These are phyloP conservation scores for Borealophlyctis nickersoniae DNA, from an alignment of 192 early-diverging fungal genomes.

Conservation along the genomic window DNA sequence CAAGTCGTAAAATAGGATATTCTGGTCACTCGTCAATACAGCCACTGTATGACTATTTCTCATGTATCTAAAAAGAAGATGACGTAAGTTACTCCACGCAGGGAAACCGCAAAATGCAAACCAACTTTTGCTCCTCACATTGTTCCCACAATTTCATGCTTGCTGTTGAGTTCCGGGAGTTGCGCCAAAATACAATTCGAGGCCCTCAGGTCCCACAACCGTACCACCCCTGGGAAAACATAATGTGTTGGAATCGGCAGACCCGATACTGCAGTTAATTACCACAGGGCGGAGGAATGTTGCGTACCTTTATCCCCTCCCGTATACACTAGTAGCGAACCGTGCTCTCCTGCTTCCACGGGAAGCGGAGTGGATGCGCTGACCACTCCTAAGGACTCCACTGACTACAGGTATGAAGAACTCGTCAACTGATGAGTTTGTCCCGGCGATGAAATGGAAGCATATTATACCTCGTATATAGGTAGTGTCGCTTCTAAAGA, in stretches of 20 bases:
- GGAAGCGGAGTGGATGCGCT: conserved; percentile 20
- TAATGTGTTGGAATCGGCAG: no score
- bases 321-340: conserved; percentile 68
- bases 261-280: no score
- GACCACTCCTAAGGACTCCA: conserved; percentile 83
- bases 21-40: conserved; percentile 86
- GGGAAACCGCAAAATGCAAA: no score
- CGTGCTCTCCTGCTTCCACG: not conserved
- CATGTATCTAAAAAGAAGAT: conserved; percentile 38
- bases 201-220: conserved; percentile 82
- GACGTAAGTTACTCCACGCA: conserved; percentile 9
- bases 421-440: no score
- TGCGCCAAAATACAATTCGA: conserved; percentile 71
- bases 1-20: conserved; percentile 76
- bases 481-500: conserved; percentile 77
- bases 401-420: no score
- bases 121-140: conserved; percentile 46
- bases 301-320: conserved; percentile 76
- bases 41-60: conserved; percentile 55
- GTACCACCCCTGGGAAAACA: conserved; percentile 47
- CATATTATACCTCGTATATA: conserved; percentile 72
- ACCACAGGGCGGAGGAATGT: conserved; percentile 16
- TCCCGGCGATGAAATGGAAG: no score
- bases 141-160: conserved; percentile 73
- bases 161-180: conserved; percentile 65